phyloP scores from a whole-genome alignment of 2,329 filamentous ascomycete species.

The Ophiostoma sp. region DNA sequence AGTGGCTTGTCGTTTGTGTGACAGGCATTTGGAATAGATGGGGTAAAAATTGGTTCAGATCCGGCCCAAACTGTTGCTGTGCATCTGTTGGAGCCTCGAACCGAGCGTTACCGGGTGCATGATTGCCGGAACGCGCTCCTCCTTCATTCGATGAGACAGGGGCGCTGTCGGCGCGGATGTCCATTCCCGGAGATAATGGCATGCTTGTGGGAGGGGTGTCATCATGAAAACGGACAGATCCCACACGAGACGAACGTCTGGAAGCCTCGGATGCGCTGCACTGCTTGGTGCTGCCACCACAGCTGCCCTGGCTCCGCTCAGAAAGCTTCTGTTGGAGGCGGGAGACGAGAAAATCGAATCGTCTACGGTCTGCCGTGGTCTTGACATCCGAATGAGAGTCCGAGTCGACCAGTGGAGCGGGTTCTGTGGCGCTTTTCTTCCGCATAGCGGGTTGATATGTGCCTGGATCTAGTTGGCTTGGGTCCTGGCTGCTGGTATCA shows the following conservation, averaged over 20 bases:
- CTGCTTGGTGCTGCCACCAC: neutral
- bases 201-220: neutral
- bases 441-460: neutral
- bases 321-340: conserved; percentile 24
- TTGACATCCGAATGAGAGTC: neutral
- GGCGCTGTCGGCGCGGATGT: neutral
- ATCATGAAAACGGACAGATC: neutral
- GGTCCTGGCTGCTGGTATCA: neutral
- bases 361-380: conserved; percentile 15
- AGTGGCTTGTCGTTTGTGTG: neutral
- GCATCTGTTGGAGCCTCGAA: neutral
- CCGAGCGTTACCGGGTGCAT: neutral
- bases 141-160: neutral
- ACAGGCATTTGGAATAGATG: neutral
- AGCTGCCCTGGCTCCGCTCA: neutral
- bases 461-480: neutral
- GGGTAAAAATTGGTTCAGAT: neutral
- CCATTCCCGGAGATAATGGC: neutral
- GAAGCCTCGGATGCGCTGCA: neutral
- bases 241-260: neutral
- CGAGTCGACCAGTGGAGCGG: neutral
- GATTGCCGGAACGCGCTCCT: neutral
- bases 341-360: conserved; percentile 24
- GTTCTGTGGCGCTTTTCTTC: neutral
- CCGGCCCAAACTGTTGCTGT: neutral